Evolutionary conservation across 2,329 filamentous ascomycete genomes (phyloP).

Genomic region (Aspergillus aculeatinus): DNA sequence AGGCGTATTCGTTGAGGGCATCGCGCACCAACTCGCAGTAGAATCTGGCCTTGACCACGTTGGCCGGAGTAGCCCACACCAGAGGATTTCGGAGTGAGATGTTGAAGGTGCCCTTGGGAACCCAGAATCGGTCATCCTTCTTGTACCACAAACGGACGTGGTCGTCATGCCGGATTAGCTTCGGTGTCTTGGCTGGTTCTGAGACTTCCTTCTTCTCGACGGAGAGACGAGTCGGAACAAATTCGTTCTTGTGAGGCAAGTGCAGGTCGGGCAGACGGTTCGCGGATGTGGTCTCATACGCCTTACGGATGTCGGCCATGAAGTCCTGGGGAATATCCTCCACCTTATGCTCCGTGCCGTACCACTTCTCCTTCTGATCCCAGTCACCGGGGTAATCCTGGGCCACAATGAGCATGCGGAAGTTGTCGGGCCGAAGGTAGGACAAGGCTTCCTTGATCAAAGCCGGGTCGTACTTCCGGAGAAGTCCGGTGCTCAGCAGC

Average conservation of each 20-base stretch:
- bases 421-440: constrained; percentile 81
- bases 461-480: constrained; percentile 78
- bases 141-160: constrained; percentile 89
- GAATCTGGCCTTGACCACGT: constrained; percentile 72
- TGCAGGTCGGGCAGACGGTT: constrained; percentile 71
- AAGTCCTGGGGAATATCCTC: constrained; percentile 78
- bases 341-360: constrained; percentile 87
- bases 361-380: constrained; percentile 93
- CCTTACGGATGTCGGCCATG: constrained; percentile 66
- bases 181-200: constrained; percentile 70
- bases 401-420: constrained; percentile 78
- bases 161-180: constrained; percentile 80
- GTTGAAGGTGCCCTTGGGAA: constrained; percentile 86
- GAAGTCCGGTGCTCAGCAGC: constrained; percentile 76
- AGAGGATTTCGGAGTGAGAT: constrained; percentile 78
- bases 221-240: constrained; percentile 88
- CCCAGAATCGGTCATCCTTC: constrained; percentile 98
- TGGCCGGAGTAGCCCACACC: constrained; percentile 75
- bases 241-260: constrained; percentile 90
- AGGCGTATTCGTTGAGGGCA: constrained; percentile 87
- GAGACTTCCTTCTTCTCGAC: constrained; percentile 92
- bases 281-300: constrained; percentile 57
- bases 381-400: constrained; percentile 80
- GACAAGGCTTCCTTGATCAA: constrained; percentile 71
- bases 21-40: constrained; percentile 87